These are phyloP conservation scores for Pelargonium myrrhifolium DNA, from an alignment of 441 rosid species.

Conservation along the genomic window DNA sequence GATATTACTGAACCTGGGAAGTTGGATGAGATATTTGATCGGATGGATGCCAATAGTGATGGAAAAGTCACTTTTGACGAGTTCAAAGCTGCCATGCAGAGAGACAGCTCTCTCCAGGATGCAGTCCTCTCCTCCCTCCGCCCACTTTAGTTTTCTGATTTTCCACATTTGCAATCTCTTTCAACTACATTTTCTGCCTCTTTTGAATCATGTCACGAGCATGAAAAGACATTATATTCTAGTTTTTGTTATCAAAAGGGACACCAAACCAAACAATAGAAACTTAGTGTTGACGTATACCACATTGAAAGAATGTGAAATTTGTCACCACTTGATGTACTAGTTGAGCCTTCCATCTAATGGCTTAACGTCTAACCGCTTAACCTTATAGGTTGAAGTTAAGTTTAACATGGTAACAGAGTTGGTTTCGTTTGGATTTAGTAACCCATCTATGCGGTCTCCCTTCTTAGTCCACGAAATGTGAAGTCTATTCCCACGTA, in stretches of 20 bases:
- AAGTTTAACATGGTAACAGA: too few relatives aligned
- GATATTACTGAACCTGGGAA: conserved; percentile 63
- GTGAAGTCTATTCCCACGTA: too few relatives aligned
- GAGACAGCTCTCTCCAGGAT: conserved; percentile 63
- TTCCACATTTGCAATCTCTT: background rate
- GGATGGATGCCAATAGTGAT: conserved; percentile 63
- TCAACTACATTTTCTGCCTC: conserved; percentile 1
- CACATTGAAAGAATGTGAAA: too few relatives aligned
- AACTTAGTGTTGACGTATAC: background rate
- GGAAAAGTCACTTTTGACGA: conserved; percentile 70
- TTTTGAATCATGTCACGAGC: background rate
- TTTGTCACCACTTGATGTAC: too few relatives aligned
- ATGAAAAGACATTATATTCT: conserved; percentile 4
- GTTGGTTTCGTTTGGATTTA: too few relatives aligned
- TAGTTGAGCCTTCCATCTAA: too few relatives aligned
- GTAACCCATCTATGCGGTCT: too few relatives aligned
- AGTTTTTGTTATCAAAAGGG: conserved; percentile 4
- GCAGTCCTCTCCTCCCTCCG: conserved; percentile 59
- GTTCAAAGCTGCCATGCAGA: conserved; percentile 68
- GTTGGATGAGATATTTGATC: conserved; percentile 59
- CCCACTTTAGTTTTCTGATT: conserved; percentile 29
- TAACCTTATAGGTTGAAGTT: too few relatives aligned
- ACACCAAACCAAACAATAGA: conserved; percentile 7
- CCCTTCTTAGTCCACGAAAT: too few relatives aligned
- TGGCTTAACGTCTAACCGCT: too few relatives aligned